Base-by-base conservation (phyloP, 2,329 filamentous ascomycete species). In the Fusarium paranaense region DNA sequence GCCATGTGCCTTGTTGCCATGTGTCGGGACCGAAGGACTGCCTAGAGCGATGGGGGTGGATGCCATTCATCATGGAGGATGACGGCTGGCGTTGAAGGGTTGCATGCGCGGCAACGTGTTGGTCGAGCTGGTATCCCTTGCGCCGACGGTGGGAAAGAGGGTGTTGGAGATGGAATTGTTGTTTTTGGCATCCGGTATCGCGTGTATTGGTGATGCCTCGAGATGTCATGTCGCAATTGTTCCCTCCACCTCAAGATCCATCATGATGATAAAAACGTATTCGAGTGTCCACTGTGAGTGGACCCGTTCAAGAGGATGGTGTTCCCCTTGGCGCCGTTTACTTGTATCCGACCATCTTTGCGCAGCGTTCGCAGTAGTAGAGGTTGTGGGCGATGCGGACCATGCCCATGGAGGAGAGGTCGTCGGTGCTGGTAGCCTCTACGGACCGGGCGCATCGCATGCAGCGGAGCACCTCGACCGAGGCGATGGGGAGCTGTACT, bases 341-440 rank as follows among this genome's bases (percentile, higher is more conserved):
- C 80, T 87, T 89, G 81, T 91, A 92, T 76, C 90, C 90, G 35
- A 90, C 89, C 80, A 90, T 89, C 79, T 87, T 88, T 69, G 90
- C 90, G 79, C 90, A 92, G 38, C 89, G 86, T 68, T 88, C 85
- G 82, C 90, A 92, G 82, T 92, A 92, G 84, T 92, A 92, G 70
- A 92, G 87, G 81, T 91, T 91, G 80, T 89, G 88, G 2, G 90
- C 89, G 71, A 92, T 90, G 77, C 88, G 87, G 16, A 92, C 87
- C 90, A 92, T 92, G 71, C 90, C 90, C 67, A 85, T 88, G 50
- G 88, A 84, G 73, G 83, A 84, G 59, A 87, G 84, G 80, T 91
- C 89, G 80, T 91, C 90, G 35, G 89, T 90, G 10, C 88, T 87
- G 9, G 90, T 90, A 32, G 88, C 86, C 83, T 92, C 90, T 64